Evolutionary conservation across 2,329 filamentous ascomycete genomes (phyloP), one percentile per base, ranked within the genome.

Genomic region (Colletotrichum shisoi): DNA sequence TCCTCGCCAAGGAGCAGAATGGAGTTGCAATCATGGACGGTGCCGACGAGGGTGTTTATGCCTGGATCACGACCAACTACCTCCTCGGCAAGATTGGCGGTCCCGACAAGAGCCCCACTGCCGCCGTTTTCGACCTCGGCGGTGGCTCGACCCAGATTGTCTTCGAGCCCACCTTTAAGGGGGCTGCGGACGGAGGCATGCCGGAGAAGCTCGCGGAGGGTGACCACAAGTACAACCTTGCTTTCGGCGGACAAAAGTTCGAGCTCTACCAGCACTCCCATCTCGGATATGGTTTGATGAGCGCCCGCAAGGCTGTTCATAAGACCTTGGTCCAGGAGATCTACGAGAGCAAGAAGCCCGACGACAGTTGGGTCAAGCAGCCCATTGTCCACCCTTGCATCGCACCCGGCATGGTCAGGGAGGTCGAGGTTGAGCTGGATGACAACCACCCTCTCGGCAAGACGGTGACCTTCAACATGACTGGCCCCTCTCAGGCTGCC

Each of bases 11-110:
- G 71, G 92, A 93, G 74, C 89, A 94, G 72, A 89, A 91, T 62
- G 95, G 96, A 63, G 93, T 99, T 34, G 88, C 93, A 70, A 96
- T 99, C 78, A 99, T 99, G 95, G 94, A 97, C 74, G 95, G 95
- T 70, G 93, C 92, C 57, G 92, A 97, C 75, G 95, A 99, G 81
- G 95, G 95, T 76, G 94, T 99, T 37, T 99, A 96, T 76, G 96
- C 95, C 60, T 99, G 95, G 95, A 96, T 99, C 78, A 99, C 95
- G 7, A 95, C 93, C 71, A 99, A 99, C 84, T 99, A 99, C 80
- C 90, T 99, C 46, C 88, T 99, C 27, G 94, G 94, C 74, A 98
- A 98, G 82, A 98, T 99, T 78, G 95, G 95, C 67, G 91, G 92
- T 12, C 92, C 93, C 2, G 94, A 97, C 76, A 88, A 94, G 77